Conservation (phyloP, 495 filamentous ascomycete genomes). For the Penicillium robsamsonii region DNA sequence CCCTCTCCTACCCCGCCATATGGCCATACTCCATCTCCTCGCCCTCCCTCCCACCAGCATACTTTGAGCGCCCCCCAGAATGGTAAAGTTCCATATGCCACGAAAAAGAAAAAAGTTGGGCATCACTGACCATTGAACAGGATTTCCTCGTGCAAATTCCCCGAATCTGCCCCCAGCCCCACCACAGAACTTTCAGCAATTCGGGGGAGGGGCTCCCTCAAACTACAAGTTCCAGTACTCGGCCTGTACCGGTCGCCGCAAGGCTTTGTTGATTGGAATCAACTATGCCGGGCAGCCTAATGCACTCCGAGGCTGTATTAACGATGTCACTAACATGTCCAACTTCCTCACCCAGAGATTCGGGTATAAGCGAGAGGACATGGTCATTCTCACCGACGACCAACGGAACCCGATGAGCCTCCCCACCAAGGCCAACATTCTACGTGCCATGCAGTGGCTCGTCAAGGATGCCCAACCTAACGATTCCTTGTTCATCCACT, state of each 20-base stretch:
- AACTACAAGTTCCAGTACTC: constrained; percentile 87
- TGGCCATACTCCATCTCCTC: constrained; percentile 13
- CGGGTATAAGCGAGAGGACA: constrained; percentile 90
- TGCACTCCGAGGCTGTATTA: constrained; percentile 89
- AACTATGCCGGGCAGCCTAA: constrained; percentile 94
- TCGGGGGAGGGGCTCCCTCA: constrained; percentile 74
- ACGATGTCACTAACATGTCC: constrained; percentile 98
- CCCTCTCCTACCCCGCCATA: constrained; percentile 13
- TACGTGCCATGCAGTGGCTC: constrained; percentile 97
- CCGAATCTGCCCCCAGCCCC: constrained; percentile 37
- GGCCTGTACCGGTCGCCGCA: constrained; percentile 81
- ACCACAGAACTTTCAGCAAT: constrained; percentile 49
- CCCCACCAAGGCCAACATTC: constrained; percentile 90
- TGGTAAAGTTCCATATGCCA: constrained; percentile 12
- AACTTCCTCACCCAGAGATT: constrained; percentile 80
- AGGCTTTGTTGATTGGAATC: constrained; percentile 93
- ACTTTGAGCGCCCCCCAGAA: constrained; percentile 13
- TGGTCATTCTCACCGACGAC: constrained; percentile 97
- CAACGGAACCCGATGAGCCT: constrained; percentile 93
- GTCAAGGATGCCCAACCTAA: constrained; percentile 93
- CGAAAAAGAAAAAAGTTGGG: background rate
- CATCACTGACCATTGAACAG: constrained; percentile 6
- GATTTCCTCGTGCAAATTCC: constrained; percentile 14
- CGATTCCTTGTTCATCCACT: constrained; percentile 96
- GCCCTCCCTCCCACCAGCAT: constrained; percentile 13